Conservation (phyloP, 2,329 filamentous ascomycete species). For the Sporothrix sp. region DNA sequence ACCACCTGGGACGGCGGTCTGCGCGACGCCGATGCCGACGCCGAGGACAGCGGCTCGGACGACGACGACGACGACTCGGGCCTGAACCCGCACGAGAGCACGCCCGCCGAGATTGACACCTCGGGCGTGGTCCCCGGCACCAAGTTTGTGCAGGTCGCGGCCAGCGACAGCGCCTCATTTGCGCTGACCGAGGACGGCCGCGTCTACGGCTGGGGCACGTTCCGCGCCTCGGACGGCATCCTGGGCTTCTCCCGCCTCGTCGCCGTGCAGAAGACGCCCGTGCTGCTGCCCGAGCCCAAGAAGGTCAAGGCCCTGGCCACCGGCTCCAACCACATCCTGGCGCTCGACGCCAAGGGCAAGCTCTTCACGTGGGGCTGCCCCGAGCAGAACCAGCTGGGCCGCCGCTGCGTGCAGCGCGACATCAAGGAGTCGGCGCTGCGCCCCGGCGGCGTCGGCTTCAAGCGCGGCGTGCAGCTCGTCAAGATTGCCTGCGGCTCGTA, state of each 20-base stretch:
- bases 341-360: constrained; percentile 53
- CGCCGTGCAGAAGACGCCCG: constrained; percentile 37
- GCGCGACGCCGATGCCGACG: constrained; percentile 42
- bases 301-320: constrained; percentile 55
- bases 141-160: constrained; percentile 50
- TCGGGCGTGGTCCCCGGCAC: constrained; percentile 22
- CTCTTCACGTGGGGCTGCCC: constrained; percentile 64
- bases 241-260: constrained; percentile 25
- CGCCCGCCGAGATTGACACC: constrained; percentile 49
- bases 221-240: constrained; percentile 51
- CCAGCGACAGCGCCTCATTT: constrained; percentile 67
- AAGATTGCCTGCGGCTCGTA: constrained; percentile 61
- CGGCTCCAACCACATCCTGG: constrained; percentile 62
- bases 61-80: constrained; percentile 29
- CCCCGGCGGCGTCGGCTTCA: constrained; percentile 25
- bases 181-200: constrained; percentile 64
- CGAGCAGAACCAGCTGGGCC: constrained; percentile 54
- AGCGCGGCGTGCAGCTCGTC: constrained; percentile 50
- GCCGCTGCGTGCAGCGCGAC: constrained; percentile 51
- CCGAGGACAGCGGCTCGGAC: constrained; percentile 27
- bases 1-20: constrained; percentile 53
- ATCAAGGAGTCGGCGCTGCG: constrained; percentile 26
- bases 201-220: constrained; percentile 79
- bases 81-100: constrained; percentile 54
- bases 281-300: constrained; percentile 51